phyloP scores from a whole-genome alignment of 139 green algal genomes.

The Tetraselmis striata region DNA sequence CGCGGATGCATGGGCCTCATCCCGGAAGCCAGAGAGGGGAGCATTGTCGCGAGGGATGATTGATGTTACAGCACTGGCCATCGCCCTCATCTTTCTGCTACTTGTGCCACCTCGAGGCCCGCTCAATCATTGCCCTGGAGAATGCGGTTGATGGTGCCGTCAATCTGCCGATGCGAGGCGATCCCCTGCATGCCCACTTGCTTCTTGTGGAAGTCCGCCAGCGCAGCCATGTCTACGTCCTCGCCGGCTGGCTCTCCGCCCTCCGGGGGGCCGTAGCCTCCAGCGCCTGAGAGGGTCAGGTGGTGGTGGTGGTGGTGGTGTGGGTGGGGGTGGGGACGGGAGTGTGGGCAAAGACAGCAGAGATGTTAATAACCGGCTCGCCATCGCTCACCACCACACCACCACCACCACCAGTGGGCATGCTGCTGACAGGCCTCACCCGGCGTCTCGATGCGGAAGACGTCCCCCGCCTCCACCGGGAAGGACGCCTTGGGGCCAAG shows the following conservation, averaged over 20 bases:
- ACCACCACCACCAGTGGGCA: too few relatives aligned
- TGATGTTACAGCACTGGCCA: too few relatives aligned
- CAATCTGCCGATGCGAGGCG: not conserved
- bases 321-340: too few relatives aligned
- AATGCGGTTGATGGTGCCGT: not conserved
- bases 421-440: too few relatives aligned
- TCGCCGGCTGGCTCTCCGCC: not conserved
- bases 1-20: too few relatives aligned
- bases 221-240: not conserved
- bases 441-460: not conserved
- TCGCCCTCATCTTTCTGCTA: too few relatives aligned
- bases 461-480: slow-evolving; percentile 47
- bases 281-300: not conserved
- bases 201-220: not conserved
- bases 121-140: not conserved
- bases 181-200: not conserved
- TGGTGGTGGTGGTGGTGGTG: not conserved
- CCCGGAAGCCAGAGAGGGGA: too few relatives aligned
- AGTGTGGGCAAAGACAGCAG: not conserved
- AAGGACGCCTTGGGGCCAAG: slow-evolving; percentile 73
- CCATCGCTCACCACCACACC: not conserved
- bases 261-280: not conserved
- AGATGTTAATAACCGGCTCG: not conserved
- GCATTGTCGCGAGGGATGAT: too few relatives aligned
- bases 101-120: too few relatives aligned